Conservation (phyloP, 768 basidiomycete genomes). For the Auricularia auricula-judae region DNA sequence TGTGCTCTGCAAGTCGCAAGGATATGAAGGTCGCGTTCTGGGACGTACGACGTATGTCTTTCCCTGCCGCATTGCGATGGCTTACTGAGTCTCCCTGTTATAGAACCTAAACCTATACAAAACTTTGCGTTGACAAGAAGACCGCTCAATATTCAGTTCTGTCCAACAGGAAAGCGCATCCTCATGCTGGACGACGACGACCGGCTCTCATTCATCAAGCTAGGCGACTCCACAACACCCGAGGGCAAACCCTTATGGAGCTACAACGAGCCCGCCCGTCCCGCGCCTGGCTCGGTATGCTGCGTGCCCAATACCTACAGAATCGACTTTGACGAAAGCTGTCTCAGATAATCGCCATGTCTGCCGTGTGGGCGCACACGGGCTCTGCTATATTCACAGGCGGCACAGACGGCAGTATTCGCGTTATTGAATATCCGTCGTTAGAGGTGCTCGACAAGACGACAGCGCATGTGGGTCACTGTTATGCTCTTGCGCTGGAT, state of each 20-base stretch:
- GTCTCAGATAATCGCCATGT: constrained; percentile 32
- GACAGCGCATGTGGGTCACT: constrained; percentile 74
- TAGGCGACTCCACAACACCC: constrained; percentile 36
- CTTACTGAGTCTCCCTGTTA: not conserved
- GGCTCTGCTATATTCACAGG: constrained; percentile 64
- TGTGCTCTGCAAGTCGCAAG: constrained; percentile 69
- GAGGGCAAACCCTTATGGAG: constrained; percentile 43
- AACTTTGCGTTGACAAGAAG: constrained; percentile 49
- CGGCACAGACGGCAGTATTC: constrained; percentile 46
- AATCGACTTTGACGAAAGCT: not conserved
- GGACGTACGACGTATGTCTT: constrained; percentile 65
- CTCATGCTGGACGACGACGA: constrained; percentile 52
- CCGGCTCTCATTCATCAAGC: constrained; percentile 50
- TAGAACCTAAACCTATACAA: constrained; percentile 43
- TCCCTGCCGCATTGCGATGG: not conserved
- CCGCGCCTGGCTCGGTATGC: constrained; percentile 23
- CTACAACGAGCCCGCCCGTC: constrained; percentile 2
- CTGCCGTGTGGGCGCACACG: constrained; percentile 64
- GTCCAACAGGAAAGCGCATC: constrained; percentile 59
- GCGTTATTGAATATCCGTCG: constrained; percentile 59
- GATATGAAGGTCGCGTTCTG: constrained; percentile 71
- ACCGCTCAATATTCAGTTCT: constrained; percentile 55
- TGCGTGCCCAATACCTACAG: not conserved
- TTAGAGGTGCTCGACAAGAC: constrained; percentile 46
- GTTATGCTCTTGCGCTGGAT: constrained; percentile 63